Evolutionary conservation across 2,329 filamentous ascomycete species (phyloP).

Genomic region (Volutella citrinella): DNA sequence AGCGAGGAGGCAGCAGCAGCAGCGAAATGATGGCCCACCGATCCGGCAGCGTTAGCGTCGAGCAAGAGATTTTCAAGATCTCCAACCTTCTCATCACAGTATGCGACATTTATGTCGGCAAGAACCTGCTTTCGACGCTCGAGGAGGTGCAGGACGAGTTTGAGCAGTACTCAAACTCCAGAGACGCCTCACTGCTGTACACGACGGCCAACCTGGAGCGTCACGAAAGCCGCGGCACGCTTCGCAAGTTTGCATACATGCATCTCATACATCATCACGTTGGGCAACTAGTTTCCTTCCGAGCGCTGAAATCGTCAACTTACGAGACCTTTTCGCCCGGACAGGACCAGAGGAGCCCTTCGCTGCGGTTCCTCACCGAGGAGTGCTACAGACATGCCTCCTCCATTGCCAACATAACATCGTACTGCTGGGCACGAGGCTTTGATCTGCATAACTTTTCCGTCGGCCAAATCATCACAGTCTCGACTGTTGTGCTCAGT

Average conservation of each 20-base stretch:
- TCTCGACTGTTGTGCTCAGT: slow-evolving; percentile 2
- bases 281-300: neutral
- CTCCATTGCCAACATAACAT: neutral
- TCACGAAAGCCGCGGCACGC: neutral
- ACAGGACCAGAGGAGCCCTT: neutral
- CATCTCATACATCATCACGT: neutral
- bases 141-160: no score
- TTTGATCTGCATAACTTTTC: slow-evolving; percentile 7
- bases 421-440: neutral
- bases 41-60: neutral
- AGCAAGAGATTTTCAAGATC: neutral
- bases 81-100: neutral
- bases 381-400: neutral
- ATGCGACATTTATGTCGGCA: neutral
- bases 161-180: no score
- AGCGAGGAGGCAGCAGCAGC: neutral
- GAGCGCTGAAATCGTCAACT: neutral
- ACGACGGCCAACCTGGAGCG: neutral
- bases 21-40: no score
- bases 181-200: neutral
- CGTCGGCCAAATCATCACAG: slow-evolving; percentile 4
- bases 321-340: neutral
- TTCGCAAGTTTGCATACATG: neutral
- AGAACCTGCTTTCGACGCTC: neutral
- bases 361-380: neutral